Evolutionary conservation across 441 rosid species (phyloP).

Genomic region (Gossypium davidsonii): DNA sequence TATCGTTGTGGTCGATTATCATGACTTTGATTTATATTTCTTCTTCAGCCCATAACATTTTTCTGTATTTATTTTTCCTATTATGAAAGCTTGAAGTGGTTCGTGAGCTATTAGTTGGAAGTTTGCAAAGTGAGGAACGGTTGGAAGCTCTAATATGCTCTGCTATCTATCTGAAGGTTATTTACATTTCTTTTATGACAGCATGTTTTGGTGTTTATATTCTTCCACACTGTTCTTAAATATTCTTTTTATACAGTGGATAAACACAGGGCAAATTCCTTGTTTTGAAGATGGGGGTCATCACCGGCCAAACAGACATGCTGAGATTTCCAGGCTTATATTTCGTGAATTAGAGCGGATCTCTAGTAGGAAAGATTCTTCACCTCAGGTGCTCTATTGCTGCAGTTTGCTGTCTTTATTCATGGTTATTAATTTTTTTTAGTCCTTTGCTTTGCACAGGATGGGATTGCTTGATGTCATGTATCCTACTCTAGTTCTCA

Average conservation of each 20-base stretch:
- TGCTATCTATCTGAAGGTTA: conserved; percentile 88
- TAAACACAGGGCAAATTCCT: conserved; percentile 93
- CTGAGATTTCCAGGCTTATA: conserved; percentile 92
- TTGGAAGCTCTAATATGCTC: conserved; percentile 74
- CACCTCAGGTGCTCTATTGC: conserved; percentile 50
- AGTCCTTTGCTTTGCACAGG: background rate
- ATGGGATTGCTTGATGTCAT: background rate
- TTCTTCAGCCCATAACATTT: conserved; percentile 15
- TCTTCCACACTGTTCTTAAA: conserved; percentile 18
- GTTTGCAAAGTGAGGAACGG: conserved; percentile 48
- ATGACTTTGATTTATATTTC: background rate
- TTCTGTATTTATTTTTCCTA: conserved; percentile 17
- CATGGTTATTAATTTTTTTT: background rate
- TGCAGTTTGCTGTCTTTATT: background rate
- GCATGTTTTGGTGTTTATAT: conserved; percentile 9
- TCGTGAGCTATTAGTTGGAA: conserved; percentile 56
- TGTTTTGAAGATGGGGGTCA: conserved; percentile 98
- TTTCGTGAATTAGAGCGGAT: conserved; percentile 77
- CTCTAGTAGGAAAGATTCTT: conserved; percentile 55
- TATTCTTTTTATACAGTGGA: conserved; percentile 71
- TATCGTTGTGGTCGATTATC: background rate
- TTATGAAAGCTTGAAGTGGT: conserved; percentile 81
- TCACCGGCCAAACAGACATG: conserved; percentile 93
- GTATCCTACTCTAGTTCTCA: background rate
- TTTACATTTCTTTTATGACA: conserved; percentile 9